Percentiles rank a stretch among this genome's conserved stretches.
Evolutionary conservation across 106 monocot species (phyloP).

Genomic region (Posidonia australis): DNA sequence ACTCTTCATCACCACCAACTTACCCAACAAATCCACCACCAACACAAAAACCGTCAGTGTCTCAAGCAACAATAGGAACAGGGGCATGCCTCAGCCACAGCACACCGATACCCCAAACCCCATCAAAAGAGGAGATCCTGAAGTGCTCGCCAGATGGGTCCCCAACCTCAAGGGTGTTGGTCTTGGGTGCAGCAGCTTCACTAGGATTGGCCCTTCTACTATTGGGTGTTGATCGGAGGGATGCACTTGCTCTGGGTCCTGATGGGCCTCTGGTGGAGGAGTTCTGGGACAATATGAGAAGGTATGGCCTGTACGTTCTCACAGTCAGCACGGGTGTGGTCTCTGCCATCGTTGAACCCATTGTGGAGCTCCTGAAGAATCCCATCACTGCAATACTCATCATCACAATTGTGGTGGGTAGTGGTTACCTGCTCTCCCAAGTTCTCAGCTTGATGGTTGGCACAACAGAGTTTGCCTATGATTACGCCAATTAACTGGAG

Average conservation of each 20-base stretch:
- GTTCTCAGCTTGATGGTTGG: conserved; percentile 82
- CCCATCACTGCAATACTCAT: conserved; percentile 73
- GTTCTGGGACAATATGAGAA: conserved; percentile 95
- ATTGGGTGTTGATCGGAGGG: conserved; percentile 4
- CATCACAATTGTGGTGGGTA: conserved; percentile 38
- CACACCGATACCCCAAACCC: no score
- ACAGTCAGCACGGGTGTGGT: conserved; percentile 82
- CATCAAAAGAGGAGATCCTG: no score
- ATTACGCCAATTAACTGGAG: conserved; percentile 42
- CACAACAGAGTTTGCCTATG: conserved; percentile 53
- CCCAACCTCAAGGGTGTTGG: no score
- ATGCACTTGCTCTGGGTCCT: conserved; percentile 42
- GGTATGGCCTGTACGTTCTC: conserved; percentile 69
- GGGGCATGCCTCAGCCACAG: no score
- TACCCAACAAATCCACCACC: no score
- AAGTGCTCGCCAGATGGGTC: no score
- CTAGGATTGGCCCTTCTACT: conserved; percentile 6
- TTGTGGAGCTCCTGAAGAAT: conserved; percentile 73
- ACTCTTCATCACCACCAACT: no score
- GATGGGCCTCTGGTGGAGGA: conserved; percentile 83
- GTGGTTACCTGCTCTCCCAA: conserved; percentile 54
- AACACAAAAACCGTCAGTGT: no score
- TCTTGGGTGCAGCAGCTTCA: conserved; percentile 3
- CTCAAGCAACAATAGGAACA: no score
- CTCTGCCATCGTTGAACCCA: conserved; percentile 55